These are phyloP conservation scores for Lodderomyces oxycetoniae DNA, from an alignment of 1,139 yeast species.

Conservation along the genomic window DNA sequence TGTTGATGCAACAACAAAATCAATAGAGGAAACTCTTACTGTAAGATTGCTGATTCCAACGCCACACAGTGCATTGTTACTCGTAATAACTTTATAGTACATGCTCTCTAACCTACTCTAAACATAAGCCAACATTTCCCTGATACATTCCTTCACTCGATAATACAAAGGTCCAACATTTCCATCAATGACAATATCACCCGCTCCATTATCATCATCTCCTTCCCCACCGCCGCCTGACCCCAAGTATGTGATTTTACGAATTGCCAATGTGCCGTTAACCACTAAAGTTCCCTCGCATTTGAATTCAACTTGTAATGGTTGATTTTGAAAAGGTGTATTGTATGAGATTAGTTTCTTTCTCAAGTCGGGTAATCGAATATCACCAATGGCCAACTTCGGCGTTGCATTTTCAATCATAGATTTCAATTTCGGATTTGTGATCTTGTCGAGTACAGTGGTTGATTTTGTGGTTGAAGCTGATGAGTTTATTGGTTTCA, in stretches of 20 bases:
- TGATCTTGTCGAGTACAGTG: slow-evolving; percentile 9
- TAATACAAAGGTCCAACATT: slow-evolving; percentile 72
- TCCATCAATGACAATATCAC: slow-evolving; percentile 83
- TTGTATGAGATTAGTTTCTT: slow-evolving; percentile 54
- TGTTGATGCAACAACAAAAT: no score
- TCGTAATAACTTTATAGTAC: no score
- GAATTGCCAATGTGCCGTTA: slow-evolving; percentile 68
- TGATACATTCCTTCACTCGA: slow-evolving; percentile 68
- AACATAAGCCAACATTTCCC: slow-evolving; percentile 78
- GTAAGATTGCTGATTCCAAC: no score
- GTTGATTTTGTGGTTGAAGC: slow-evolving; percentile 5
- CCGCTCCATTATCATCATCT: slow-evolving; percentile 52
- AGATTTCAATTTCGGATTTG: slow-evolving; percentile 10
- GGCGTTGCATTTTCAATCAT: slow-evolving; percentile 23
- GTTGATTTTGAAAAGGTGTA: slow-evolving; percentile 1
- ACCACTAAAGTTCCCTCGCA: slow-evolving; percentile 92
- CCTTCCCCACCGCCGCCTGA: slow-evolving; percentile 9
- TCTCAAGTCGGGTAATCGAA: slow-evolving; percentile 76
- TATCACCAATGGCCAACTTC: slow-evolving; percentile 79
- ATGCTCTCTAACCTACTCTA: slow-evolving; percentile 16
- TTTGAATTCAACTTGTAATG: slow-evolving; percentile 76
- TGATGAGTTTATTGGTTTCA: slow-evolving; percentile 23
- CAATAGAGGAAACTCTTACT: no score
- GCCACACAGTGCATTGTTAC: no score
- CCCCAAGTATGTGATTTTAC: slow-evolving; percentile 53